phyloP scores from a whole-genome alignment of 2,329 filamentous ascomycete genomes.

The Capronia coronata region DNA sequence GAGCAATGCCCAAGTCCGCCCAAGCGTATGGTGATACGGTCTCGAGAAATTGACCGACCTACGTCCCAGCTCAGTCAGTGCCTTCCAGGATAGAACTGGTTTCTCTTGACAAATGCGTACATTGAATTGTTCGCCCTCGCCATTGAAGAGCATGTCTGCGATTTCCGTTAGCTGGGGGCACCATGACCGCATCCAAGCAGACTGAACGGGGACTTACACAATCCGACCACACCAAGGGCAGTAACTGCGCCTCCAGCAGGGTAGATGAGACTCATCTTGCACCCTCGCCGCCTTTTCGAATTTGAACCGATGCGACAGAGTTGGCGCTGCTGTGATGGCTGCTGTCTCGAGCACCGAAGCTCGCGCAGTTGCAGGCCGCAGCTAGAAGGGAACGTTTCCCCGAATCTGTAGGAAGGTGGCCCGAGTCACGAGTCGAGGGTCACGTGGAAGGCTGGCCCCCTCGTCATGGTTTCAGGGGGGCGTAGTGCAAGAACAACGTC shows the following conservation, averaged over 20 bases:
- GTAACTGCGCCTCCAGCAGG: slow-evolving; percentile 61
- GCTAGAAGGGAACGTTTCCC: slow-evolving; percentile 7
- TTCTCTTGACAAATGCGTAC: slow-evolving; percentile 44
- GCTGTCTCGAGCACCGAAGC: slow-evolving; percentile 8
- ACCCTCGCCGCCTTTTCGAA: neutral
- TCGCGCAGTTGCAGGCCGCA: slow-evolving; percentile 17
- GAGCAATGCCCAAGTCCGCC: slow-evolving; percentile 81
- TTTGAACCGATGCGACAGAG: neutral
- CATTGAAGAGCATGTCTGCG: slow-evolving; percentile 95
- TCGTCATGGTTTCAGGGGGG: neutral
- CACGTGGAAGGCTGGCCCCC: slow-evolving; percentile 12
- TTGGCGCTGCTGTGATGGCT: slow-evolving; percentile 1
- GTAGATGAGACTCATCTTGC: slow-evolving; percentile 65
- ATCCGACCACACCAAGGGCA: slow-evolving; percentile 65
- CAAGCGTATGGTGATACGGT: slow-evolving; percentile 89
- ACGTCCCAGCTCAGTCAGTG: slow-evolving; percentile 9
- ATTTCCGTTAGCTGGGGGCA: slow-evolving; percentile 9
- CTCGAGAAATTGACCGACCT: slow-evolving; percentile 92
- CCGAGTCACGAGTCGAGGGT: slow-evolving; percentile 2
- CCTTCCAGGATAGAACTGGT: neutral
- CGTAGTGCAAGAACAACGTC: no score
- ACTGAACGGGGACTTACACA: slow-evolving; percentile 56
- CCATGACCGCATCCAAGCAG: slow-evolving; percentile 5
- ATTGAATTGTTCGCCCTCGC: slow-evolving; percentile 92
- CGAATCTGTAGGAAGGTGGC: slow-evolving; percentile 8